phyloP scores from a whole-genome alignment of 257 asterid genomes.

The Solanum appendiculatum region DNA sequence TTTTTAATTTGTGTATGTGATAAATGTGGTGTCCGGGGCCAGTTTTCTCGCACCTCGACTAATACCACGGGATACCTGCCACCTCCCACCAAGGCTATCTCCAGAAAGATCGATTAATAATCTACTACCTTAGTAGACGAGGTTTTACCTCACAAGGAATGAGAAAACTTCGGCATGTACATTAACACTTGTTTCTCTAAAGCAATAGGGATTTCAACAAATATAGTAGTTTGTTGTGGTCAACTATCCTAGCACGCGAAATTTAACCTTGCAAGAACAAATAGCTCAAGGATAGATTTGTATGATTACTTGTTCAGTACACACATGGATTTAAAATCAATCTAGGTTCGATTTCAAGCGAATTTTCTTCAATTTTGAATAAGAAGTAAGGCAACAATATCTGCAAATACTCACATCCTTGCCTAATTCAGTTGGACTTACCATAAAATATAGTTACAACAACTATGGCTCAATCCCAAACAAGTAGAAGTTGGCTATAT shows the following conservation, averaged over 20 bases:
- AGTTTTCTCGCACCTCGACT: neutral
- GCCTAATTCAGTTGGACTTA: neutral
- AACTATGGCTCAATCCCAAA: neutral
- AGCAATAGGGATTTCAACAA: neutral
- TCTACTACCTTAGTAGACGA: neutral
- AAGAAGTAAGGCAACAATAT: neutral
- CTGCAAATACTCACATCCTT: neutral
- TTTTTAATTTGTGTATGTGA: neutral
- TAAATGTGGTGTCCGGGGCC: neutral
- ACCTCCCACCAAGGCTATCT: neutral
- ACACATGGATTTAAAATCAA: neutral
- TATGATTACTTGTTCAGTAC: neutral
- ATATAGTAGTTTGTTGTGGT: neutral
- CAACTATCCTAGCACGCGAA: neutral
- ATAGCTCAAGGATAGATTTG: neutral
- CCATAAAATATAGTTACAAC: neutral
- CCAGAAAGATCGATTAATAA: neutral
- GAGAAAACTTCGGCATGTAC: neutral
- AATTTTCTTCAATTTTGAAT: neutral
- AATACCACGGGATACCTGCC: neutral
- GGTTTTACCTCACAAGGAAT: neutral
- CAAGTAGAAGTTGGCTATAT: neutral
- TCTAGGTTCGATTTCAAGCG: neutral
- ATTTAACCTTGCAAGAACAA: neutral
- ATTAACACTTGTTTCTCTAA: neutral